These are phyloP conservation scores for Xylaria sp. DNA, from an alignment of 2,329 filamentous ascomycete genomes.

Conservation along the genomic window DNA sequence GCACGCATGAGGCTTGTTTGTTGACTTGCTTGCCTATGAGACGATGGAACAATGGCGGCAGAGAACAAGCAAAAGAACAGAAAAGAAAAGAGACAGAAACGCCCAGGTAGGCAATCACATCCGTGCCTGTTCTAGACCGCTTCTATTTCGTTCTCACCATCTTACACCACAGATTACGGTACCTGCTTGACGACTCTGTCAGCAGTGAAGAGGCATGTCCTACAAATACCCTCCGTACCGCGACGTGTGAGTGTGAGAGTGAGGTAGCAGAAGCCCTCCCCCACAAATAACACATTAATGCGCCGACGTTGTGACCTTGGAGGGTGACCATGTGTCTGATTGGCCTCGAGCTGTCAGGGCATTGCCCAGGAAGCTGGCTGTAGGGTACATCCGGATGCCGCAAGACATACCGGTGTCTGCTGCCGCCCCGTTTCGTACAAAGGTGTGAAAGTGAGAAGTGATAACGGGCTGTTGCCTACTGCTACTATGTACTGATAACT, in stretches of 20 bases:
- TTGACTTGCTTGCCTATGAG: neutral
- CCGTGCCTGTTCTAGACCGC: neutral
- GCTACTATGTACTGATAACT: neutral
- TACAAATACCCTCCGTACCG: too few relatives aligned
- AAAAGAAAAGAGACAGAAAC: neutral
- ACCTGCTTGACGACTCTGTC: too few relatives aligned
- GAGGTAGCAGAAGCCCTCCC: neutral
- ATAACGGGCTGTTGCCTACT: neutral
- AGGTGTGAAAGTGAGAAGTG: neutral
- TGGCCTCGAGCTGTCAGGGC: constrained; percentile 8
- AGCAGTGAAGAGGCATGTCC: too few relatives aligned
- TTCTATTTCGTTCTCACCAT: neutral
- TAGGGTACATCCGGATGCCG: neutral
- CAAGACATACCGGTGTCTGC: neutral
- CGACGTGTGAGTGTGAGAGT: too few relatives aligned
- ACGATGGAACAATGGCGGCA: neutral
- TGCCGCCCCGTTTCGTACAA: neutral
- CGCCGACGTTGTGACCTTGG: constrained; percentile 5
- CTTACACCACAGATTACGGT: too few relatives aligned
- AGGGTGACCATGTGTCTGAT: constrained; percentile 8
- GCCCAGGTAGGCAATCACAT: neutral
- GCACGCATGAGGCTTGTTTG: neutral
- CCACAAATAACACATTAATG: neutral
- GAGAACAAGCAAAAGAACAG: neutral
- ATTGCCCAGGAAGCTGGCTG: neutral